phyloP scores from a whole-genome alignment of 768 basidiomycete genomes.

The Boletus subcaerulescens region DNA sequence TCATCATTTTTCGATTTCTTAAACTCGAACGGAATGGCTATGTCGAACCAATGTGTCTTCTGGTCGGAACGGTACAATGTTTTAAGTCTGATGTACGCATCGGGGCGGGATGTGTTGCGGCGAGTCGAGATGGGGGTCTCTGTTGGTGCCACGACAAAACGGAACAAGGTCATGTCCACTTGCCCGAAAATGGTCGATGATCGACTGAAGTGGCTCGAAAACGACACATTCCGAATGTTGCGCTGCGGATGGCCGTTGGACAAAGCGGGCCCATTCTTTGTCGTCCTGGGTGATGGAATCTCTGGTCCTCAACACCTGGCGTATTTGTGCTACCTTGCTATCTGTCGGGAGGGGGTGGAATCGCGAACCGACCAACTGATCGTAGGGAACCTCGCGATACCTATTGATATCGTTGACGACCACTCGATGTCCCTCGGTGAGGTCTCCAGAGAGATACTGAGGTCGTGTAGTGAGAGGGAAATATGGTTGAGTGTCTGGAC shows the following conservation, averaged over 20 bases:
- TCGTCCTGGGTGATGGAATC: neutral
- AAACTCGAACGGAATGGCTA: slow-evolving; percentile 7
- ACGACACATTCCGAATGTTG: neutral
- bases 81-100: neutral
- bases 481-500: neutral
- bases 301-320: neutral
- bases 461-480: neutral
- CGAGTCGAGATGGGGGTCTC: neutral
- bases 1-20: neutral
- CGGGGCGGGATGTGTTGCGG: slow-evolving; percentile 3
- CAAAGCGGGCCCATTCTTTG: neutral
- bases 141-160: neutral
- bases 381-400: neutral
- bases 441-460: neutral
- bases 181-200: neutral
- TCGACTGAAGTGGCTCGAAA: neutral
- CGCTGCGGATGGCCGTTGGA: neutral
- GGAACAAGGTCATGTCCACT: neutral
- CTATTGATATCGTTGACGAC: neutral
- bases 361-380: neutral
- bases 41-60: slow-evolving; percentile 8
- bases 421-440: neutral
- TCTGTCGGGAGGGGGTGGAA: neutral
- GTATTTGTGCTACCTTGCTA: neutral
- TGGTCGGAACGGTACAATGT: no score